Evolutionary conservation across 2,329 filamentous ascomycete genomes (phyloP), one percentile per base, ranked within the genome.

Genomic region (Ilyonectria robusta): DNA sequence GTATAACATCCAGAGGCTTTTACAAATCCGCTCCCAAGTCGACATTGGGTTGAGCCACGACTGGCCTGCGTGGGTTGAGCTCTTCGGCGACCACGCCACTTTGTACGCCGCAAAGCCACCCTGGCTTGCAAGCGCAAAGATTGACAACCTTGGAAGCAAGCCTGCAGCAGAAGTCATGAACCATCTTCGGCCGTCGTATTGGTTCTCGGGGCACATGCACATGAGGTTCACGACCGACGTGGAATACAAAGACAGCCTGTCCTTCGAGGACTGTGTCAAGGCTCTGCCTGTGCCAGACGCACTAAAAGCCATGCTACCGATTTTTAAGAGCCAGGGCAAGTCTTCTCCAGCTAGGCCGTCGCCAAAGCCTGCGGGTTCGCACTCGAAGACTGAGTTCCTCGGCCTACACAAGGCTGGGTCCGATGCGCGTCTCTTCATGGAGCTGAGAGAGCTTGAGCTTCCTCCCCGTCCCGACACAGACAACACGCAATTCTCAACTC

Each of bases 141-240:
- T 90, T 37, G 94, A 94, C 0, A 90, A 85, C 15, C 82, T 99
- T n/a, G 95, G 95, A 0, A 98, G 89, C 74, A 83, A 88, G 37
- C 94, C 95, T 1, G 94, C 94, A 0, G 89, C 88, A 75, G 88
- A 92, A 70, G 90, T 97, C 10, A 86, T 98, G 79, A 91, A 97
- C 76, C 87, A 92, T 33, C 81, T 98, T 58, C 87, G 94, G 55
- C 95, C 95, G 7, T 85, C 87, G 0, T 92, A 94, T 77, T 99
- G 95, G 95, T 97, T 98, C 78, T 91, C 93, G 37, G 95, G 94
- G 3, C 95, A 99, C 80, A 81, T 98, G 82, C 95, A 99, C 80
- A 91, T 92, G 83, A 95, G 94, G 76, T 98, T 92, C 78, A 81
- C 91, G 1, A 95, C 94, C 1, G 79, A 87, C 66, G 91, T 88